These are phyloP conservation scores for Globisporangium splendens DNA, from an alignment of 352 stramenopile genomes.

Conservation along the genomic window DNA sequence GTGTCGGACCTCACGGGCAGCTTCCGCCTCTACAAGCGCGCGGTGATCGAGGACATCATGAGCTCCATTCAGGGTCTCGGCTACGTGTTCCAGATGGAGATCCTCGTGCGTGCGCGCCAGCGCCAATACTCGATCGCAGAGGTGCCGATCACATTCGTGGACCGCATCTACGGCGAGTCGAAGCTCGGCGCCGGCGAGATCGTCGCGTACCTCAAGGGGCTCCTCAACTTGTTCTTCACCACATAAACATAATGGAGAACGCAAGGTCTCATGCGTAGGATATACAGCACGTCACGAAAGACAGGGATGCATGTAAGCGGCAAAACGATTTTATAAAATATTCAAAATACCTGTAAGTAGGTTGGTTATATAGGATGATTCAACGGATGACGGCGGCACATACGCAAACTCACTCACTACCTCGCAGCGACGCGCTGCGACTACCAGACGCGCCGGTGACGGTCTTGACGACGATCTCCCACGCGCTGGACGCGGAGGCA, in stretches of 20 bases:
- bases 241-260: conserved; percentile 47
- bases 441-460: conserved; percentile 11
- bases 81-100: conserved; percentile 99
- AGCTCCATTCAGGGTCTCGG: conserved; percentile 80
- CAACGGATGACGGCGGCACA: background rate
- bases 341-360: conserved; percentile 12
- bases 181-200: conserved; percentile 98
- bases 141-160: conserved; percentile 98
- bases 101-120: conserved; percentile 93
- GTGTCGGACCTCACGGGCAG: conserved; percentile 96
- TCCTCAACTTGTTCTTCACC: conserved; percentile 95
- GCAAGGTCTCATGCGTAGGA: background rate
- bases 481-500: conserved; percentile 4
- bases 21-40: conserved; percentile 96
- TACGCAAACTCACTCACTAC: conserved; percentile 1
- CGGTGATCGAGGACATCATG: conserved; percentile 95
- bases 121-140: conserved; percentile 92
- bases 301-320: background rate
- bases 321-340: conserved; percentile 2
- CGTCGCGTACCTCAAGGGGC: conserved; percentile 94
- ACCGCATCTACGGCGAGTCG: conserved; percentile 98
- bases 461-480: conserved; percentile 12
- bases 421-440: conserved; percentile 10
- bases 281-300: background rate
- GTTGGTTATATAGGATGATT: conserved; percentile 12